phyloP scores from a whole-genome alignment of 2,329 filamentous ascomycete genomes.

The Monosporascus cannonballus region DNA sequence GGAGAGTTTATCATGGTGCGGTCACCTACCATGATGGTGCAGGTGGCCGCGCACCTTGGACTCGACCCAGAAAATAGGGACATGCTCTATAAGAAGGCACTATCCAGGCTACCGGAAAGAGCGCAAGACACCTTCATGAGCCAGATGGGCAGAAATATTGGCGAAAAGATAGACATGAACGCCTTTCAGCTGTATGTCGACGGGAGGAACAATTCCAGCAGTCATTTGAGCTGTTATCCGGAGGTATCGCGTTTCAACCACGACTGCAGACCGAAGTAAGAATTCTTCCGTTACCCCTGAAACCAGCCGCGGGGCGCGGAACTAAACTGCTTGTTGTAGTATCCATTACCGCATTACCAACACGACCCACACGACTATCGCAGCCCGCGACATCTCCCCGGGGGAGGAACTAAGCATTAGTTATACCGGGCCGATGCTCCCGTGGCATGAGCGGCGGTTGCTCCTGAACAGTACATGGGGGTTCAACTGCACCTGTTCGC shows the following conservation, averaged over 20 bases:
- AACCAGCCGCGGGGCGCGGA: too few species aligned
- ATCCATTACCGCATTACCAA: constrained; percentile 29
- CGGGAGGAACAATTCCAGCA: constrained; percentile 13
- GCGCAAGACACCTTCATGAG: constrained; percentile 19
- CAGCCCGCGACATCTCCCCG: constrained; percentile 28
- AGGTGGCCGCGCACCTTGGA: constrained; percentile 13
- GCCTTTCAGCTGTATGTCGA: constrained; percentile 29
- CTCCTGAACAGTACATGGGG: constrained; percentile 27
- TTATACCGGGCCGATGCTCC: constrained; percentile 27
- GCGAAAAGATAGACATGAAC: constrained; percentile 28
- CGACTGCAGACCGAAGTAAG: constrained; percentile 35
- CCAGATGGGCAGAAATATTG: constrained; percentile 26
- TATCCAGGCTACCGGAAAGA: constrained; percentile 19
- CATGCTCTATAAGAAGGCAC: constrained; percentile 22
- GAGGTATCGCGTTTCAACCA: constrained; percentile 32
- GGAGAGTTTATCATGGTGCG: constrained; percentile 30
- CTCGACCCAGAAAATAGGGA: constrained; percentile 12
- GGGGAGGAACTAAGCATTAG: constrained; percentile 33
- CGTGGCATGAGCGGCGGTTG: constrained; percentile 21
- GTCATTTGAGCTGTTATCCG: constrained; percentile 29
- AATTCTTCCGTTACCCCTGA: background rate
- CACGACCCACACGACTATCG: constrained; percentile 30
- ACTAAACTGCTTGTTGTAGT: constrained; percentile 9
- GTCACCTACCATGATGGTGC: constrained; percentile 25
- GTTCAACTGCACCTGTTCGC: constrained; percentile 28